Percentiles rank a stretch among this genome's conserved stretches.
phyloP scores from a whole-genome alignment of 345 rosid genomes.

The Acer yangbiense region DNA sequence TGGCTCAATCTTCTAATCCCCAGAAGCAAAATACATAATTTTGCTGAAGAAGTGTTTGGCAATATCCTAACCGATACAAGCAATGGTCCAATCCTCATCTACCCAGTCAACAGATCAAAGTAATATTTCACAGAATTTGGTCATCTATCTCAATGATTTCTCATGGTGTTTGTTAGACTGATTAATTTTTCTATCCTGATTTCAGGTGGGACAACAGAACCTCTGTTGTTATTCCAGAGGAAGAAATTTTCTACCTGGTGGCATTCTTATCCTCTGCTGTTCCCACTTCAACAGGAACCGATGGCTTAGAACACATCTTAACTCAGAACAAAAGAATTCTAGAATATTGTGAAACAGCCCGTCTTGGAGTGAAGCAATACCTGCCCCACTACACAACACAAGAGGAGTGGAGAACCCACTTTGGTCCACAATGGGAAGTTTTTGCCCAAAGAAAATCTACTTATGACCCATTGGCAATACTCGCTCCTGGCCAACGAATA shows the following conservation, averaged over 20 bases:
- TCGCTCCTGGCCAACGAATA: constrained; percentile 91
- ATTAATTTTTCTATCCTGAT: constrained; percentile 23
- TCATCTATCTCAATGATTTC: constrained; percentile 11
- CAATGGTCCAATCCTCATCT: constrained; percentile 93
- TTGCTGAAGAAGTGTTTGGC: constrained; percentile 78
- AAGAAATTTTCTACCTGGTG: constrained; percentile 87
- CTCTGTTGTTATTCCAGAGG: constrained; percentile 84
- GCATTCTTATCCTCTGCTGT: constrained; percentile 89
- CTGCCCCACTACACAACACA: constrained; percentile 79
- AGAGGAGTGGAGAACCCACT: constrained; percentile 82
- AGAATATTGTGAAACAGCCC: constrained; percentile 59
- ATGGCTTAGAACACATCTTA: constrained; percentile 69
- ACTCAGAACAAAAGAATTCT: constrained; percentile 66
- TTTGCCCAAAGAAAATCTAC: constrained; percentile 68
- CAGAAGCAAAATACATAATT: constrained; percentile 58
- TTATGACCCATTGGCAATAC: constrained; percentile 85
- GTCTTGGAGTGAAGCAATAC: constrained; percentile 81
- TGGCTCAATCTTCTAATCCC: constrained; percentile 98
- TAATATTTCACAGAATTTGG: constrained; percentile 33
- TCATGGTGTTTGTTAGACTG: constrained; percentile 16
- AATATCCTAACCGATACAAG: constrained; percentile 74
- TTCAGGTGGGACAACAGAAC: constrained; percentile 97
- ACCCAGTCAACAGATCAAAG: constrained; percentile 93
- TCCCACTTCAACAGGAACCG: constrained; percentile 71
- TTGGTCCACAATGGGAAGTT: constrained; percentile 72